phyloP scores from a whole-genome alignment of 176 grass and related monocot species.

The Pharus latifolius region DNA sequence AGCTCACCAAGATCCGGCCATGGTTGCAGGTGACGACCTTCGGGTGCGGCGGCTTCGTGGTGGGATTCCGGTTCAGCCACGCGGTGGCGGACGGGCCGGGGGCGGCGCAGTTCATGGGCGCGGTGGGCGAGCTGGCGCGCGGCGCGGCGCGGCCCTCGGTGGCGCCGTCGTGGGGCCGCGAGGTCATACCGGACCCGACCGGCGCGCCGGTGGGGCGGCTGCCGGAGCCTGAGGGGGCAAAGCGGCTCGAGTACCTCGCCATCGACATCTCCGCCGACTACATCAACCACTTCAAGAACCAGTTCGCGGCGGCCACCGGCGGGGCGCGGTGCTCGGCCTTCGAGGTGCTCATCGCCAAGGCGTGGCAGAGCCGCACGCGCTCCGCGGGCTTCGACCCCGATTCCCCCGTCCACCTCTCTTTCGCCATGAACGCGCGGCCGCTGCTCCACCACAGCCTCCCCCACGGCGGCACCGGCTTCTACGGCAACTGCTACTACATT shows the following conservation, averaged over 20 bases:
- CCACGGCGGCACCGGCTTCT: conserved; percentile 32
- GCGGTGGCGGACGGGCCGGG: conserved; percentile 73
- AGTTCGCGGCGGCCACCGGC: conserved; percentile 29
- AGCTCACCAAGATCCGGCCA: background rate
- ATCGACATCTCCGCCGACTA: conserved; percentile 80
- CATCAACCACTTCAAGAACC: conserved; percentile 74
- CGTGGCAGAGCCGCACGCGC: conserved; percentile 70
- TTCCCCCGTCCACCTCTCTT: conserved; percentile 50
- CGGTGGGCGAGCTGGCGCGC: conserved; percentile 66
- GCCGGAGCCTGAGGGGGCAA: conserved; percentile 24
- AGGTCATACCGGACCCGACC: conserved; percentile 42
- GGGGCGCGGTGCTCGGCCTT: conserved; percentile 67
- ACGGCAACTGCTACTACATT: conserved; percentile 95
- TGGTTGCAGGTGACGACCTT: conserved; percentile 66
- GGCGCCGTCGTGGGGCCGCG: conserved; percentile 39
- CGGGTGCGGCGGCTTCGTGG: conserved; percentile 81
- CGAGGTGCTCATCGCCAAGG: conserved; percentile 85
- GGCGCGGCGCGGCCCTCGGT: conserved; percentile 16
- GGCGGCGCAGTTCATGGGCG: conserved; percentile 76
- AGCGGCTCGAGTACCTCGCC: conserved; percentile 54
- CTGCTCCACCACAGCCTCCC: conserved; percentile 23
- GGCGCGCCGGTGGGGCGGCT: conserved; percentile 36
- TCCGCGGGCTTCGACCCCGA: conserved; percentile 23
- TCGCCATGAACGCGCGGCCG: conserved; percentile 82
- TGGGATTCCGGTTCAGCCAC: conserved; percentile 89